A percentile compares a stretch with the other conserved stretches of the same genome.
These are phyloP conservation scores for Pichia membranifaciens DNA, from an alignment of 805 yeast genomes.

Conservation along the genomic window DNA sequence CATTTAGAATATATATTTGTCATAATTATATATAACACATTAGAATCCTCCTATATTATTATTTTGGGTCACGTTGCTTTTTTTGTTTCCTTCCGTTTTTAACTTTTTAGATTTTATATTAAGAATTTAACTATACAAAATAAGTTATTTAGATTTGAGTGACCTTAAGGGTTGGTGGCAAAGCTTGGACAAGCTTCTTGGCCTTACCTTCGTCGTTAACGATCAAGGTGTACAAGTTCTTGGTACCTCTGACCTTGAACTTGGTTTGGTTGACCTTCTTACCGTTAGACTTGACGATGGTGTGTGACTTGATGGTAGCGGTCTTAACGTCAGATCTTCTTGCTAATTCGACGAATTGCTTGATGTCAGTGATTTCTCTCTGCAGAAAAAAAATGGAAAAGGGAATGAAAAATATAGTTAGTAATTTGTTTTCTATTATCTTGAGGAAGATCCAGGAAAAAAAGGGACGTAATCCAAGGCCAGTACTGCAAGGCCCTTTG, in stretches of 20 bases:
- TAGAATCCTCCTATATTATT: no score
- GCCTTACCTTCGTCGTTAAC: constrained; percentile 96
- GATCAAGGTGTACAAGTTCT: constrained; percentile 88
- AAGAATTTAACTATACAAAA: constrained; percentile 11
- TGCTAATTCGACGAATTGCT: constrained; percentile 93
- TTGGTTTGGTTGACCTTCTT: constrained; percentile 89
- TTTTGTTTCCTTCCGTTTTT: constrained; percentile 2
- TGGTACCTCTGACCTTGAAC: constrained; percentile 98
- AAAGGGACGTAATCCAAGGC: no score
- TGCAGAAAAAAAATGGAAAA: constrained; percentile 9
- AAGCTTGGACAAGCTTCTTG: constrained; percentile 93
- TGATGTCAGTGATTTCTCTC: constrained; percentile 89
- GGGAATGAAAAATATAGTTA: neutral
- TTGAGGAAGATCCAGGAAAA: no score
- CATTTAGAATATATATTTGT: neutral
- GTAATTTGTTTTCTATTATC: constrained; percentile 20
- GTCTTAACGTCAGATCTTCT: constrained; percentile 92
- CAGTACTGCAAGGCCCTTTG: no score
- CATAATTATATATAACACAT: no score
- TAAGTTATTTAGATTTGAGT: constrained; percentile 29
- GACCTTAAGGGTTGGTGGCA: constrained; percentile 88
- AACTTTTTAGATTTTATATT: constrained; percentile 6
- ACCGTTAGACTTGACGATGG: constrained; percentile 73
- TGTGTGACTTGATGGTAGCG: constrained; percentile 92
- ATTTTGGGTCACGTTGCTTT: neutral